Evolutionary conservation across 805 yeast genomes (phyloP).

Genomic region (Yueomyces sp.): DNA sequence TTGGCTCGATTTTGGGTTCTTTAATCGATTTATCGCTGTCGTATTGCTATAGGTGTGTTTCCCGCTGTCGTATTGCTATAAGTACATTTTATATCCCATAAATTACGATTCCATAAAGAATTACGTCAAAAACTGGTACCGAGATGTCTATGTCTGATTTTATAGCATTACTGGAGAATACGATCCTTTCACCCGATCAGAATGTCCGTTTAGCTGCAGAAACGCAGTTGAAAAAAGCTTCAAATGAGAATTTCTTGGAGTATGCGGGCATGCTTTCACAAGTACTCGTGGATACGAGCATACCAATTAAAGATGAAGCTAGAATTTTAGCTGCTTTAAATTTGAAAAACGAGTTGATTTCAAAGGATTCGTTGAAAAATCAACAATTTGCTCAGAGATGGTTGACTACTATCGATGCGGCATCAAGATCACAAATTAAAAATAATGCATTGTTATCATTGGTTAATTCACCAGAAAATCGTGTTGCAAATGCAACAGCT

Average conservation of each 20-base stretch:
- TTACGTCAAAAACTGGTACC: not conserved
- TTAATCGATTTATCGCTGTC: no score
- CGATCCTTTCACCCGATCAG: slow-evolving; percentile 58
- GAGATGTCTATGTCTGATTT: slow-evolving; percentile 34
- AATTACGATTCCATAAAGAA: not conserved
- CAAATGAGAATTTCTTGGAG: slow-evolving; percentile 63
- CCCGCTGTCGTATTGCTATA: no score
- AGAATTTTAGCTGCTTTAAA: slow-evolving; percentile 85
- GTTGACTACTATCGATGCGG: slow-evolving; percentile 41
- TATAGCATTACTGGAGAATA: slow-evolving; percentile 61
- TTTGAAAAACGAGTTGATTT: slow-evolving; percentile 73
- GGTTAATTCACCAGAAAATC: slow-evolving; percentile 41
- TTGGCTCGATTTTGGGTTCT: no score
- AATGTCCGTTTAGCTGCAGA: slow-evolving; percentile 65
- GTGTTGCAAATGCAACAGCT: slow-evolving; percentile 81
- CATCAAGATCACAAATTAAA: slow-evolving; percentile 52
- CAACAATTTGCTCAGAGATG: slow-evolving; percentile 58
- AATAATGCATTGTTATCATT: slow-evolving; percentile 49
- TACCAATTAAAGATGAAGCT: slow-evolving; percentile 48
- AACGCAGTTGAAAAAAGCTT: slow-evolving; percentile 54
- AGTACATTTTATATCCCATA: no score
- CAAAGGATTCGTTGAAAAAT: slow-evolving; percentile 58
- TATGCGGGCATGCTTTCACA: slow-evolving; percentile 59
- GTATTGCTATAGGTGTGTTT: no score
- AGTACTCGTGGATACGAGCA: slow-evolving; percentile 52